These are phyloP conservation scores for Vitis hybrid DNA, from an alignment of 177 flowering plant genomes.

Conservation along the genomic window DNA sequence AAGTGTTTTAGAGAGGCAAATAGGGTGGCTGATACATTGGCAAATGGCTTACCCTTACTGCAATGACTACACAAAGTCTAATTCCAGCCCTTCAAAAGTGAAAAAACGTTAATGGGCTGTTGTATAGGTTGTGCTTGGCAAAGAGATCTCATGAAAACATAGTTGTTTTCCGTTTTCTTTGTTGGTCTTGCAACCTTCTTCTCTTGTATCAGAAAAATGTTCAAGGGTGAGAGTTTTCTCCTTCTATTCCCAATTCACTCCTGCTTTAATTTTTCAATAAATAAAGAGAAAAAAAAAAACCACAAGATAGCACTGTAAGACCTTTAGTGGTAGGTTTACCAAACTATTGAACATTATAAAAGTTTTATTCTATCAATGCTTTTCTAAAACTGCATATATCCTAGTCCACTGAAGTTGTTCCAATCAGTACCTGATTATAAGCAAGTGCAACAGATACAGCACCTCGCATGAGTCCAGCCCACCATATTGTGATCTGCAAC, in stretches of 20 bases:
- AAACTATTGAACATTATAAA: not conserved
- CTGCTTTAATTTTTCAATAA: not conserved
- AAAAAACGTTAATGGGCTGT: no score
- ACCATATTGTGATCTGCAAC: constrained; percentile 50
- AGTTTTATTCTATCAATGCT: not conserved
- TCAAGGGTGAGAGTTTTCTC: not conserved
- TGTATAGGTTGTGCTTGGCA: no score
- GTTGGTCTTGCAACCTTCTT: not conserved
- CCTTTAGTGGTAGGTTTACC: not conserved
- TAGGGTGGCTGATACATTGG: no score
- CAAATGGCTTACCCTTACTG: no score
- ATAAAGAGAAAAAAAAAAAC: not conserved
- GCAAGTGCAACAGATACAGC: constrained; percentile 70
- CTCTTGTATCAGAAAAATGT: not conserved
- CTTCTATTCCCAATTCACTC: not conserved
- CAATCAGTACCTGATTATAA: constrained; percentile 42
- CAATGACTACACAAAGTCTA: no score
- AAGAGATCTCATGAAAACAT: no score
- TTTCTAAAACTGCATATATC: not conserved
- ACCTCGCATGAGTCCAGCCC: constrained; percentile 64
- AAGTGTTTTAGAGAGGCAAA: no score
- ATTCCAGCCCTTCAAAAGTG: no score
- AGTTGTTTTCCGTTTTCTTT: not conserved
- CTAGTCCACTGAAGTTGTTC: not conserved
- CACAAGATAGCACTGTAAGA: not conserved